Evolutionary conservation across 139 green algal genomes (phyloP), one percentile per base, ranked within the genome.

Genomic region (Chlamydomonas schloesseri): DNA sequence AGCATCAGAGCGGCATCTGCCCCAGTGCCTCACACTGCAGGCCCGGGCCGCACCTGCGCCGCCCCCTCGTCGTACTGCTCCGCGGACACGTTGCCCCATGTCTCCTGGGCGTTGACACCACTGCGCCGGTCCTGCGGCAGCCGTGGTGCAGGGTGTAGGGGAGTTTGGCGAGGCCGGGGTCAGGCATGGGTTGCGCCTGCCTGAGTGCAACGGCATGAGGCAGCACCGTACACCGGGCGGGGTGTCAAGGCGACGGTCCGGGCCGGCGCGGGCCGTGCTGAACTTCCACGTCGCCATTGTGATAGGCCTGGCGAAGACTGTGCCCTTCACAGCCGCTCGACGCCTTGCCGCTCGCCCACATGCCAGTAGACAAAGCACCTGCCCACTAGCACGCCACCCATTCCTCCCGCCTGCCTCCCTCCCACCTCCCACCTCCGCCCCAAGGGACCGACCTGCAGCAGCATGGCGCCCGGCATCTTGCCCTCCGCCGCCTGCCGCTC

Each of bases 381-480:
- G n/a, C n/a, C n/a, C n/a, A n/a, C n/a, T n/a, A n/a, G n/a, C n/a
- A n/a, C n/a, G n/a, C n/a, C n/a, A n/a, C n/a, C n/a, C n/a, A n/a
- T n/a, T n/a, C n/a, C n/a, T n/a, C n/a, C n/a, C n/a, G n/a, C n/a
- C n/a, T n/a, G n/a, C n/a, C n/a, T n/a, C n/a, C n/a, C n/a, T n/a
- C n/a, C n/a, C n/a, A n/a, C n/a, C n/a, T n/a, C n/a, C n/a, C n/a
- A n/a, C n/a, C n/a, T n/a, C n/a, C n/a, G n/a, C 42, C 42, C 42
- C 5, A 50, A 50, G 8, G 6, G 6, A 50, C 42, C 8, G 6
- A 50, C 42, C 6, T 77, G 50, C 80, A 86, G 77, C 10, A 86
- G 33, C 80, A 86, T 86, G 26, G 68, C 68, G 0, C 80, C 80
- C 4, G 80, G 80, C 80, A 78, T 77, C 80, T 86, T 77, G 46